Evolutionary conservation across 75 land plant species (phyloP).

Genomic region (Cunninghamia lanceolata): DNA sequence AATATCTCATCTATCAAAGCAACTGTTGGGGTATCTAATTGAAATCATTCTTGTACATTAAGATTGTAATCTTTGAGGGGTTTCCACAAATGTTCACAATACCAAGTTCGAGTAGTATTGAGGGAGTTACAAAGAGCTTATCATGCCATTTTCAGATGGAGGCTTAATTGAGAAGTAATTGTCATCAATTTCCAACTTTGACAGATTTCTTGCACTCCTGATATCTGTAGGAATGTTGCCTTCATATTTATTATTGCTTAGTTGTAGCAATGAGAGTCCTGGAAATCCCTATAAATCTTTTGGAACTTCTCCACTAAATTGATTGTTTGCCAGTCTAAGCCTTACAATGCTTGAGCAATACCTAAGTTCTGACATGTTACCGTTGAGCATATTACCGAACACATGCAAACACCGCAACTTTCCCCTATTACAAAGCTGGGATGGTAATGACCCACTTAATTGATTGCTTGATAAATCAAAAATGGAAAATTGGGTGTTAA

Average conservation of each 20-base stretch:
- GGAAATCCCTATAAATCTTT: slow-evolving; percentile 21
- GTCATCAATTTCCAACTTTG: no score
- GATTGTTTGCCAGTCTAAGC: slow-evolving; percentile 23
- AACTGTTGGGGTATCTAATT: no score
- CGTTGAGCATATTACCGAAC: slow-evolving; percentile 29
- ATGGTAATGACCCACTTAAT: no score
- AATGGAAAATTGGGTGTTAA: slow-evolving; percentile 13
- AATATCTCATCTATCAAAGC: no score
- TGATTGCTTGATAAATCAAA: no score
- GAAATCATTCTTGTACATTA: no score
- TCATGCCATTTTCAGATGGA: no score
- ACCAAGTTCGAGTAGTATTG: no score
- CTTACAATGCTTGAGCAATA: slow-evolving; percentile 20
- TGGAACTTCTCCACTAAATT: slow-evolving; percentile 30
- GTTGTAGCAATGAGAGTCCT: slow-evolving; percentile 16
- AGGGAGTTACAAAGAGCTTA: no score
- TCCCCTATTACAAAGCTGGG: slow-evolving; percentile 34
- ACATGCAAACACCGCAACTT: slow-evolving; percentile 17
- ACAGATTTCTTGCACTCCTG: no score
- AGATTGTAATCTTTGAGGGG: slow-evolving; percentile 7
- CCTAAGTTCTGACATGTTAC: slow-evolving; percentile 23
- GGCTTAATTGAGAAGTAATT: no score
- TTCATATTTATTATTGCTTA: slow-evolving; percentile 5
- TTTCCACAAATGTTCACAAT: background rate
- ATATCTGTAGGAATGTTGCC: slow-evolving; percentile 20